Base-by-base conservation (phyloP, 768 basidiomycete species). In the Pleurotus ostreatus region DNA sequence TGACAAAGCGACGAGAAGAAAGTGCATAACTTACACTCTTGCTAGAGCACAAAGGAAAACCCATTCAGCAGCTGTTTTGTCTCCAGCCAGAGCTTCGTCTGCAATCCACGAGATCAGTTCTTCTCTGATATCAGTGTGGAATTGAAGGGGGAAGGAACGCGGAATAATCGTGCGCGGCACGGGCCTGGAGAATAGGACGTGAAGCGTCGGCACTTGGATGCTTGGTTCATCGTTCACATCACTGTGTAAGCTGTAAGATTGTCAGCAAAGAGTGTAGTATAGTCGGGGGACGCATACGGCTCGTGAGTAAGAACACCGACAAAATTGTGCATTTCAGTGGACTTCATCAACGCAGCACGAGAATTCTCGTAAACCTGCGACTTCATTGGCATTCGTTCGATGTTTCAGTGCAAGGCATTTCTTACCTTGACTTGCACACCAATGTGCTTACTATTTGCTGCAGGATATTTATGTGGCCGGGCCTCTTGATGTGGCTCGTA, bases 61-160 rank as follows among this genome's bases (percentile, higher is more conserved):
- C 86, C 87, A 92, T 69, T 92, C 86, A 20, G 90, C 89, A 1
- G 85, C 84, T 18, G 81, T 73, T 26, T 62, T 67, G 63, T 94
- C 91, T 3, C 88, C 86, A 0, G 77, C 86, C 3, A 93, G 74
- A 9, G 77, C 82, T 63, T 88, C 83, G 20, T 77, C 69, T 0
- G 90, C 87, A 48, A 94, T 80, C 92, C 92, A 94, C 0, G 71
- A 59, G 39, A 92, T 75, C 15, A 94, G 72, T 45, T 85, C 79
- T 6, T 75, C 64, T 38, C 86, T 75, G 13, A 82, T 56, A 4
- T 64, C 61, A 12, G 62, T 43, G 12, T 65, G 56, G 22, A 59
- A 53, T 23, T 46, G 23, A 18, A 57, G 26, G 2, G 78, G 77
- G 61, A 75, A 79, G 7, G 58, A 56, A 13, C 75, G 71, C 0